phyloP scores from a whole-genome alignment of 2,329 filamentous ascomycete species.

The Fusarium staphyleae region DNA sequence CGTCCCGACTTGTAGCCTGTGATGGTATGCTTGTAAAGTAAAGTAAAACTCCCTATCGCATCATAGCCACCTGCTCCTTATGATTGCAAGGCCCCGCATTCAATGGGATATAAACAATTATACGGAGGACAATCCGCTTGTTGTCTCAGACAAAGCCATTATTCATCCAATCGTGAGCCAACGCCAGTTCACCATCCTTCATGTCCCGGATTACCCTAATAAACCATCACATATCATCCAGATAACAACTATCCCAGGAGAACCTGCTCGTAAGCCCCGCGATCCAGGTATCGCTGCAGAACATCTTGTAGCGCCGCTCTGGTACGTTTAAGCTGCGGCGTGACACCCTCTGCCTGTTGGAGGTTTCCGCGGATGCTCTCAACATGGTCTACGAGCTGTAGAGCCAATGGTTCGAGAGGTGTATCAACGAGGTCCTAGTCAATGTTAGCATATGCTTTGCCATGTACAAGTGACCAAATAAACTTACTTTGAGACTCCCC shows the following conservation, averaged over 20 bases:
- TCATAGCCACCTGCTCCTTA: too few relatives aligned
- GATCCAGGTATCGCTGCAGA: slow-evolving; percentile 55
- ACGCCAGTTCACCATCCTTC: slow-evolving; percentile 18
- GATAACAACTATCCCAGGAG: slow-evolving; percentile 48
- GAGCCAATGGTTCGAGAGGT: slow-evolving; percentile 54
- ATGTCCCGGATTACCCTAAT: slow-evolving; percentile 2
- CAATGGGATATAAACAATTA: too few relatives aligned
- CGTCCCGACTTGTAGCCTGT: not conserved
- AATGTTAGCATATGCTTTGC: not conserved
- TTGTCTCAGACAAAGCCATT: not conserved
- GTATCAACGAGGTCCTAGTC: slow-evolving; percentile 50
- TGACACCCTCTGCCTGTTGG: slow-evolving; percentile 59
- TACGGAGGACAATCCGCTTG: too few relatives aligned
- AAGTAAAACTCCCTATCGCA: not conserved
- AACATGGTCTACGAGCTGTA: slow-evolving; percentile 62
- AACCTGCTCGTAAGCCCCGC: slow-evolving; percentile 56
- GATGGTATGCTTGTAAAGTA: not conserved
- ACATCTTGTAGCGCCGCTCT: slow-evolving; percentile 58
- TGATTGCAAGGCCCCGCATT: too few relatives aligned
- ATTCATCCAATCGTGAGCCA: slow-evolving; percentile 3
- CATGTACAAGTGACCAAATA: not conserved
- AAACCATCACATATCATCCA: slow-evolving; percentile 11
- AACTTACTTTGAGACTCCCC: slow-evolving; percentile 37
- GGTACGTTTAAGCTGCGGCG: slow-evolving; percentile 57
- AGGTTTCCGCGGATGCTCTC: slow-evolving; percentile 64